Evolutionary conservation across 2,329 filamentous ascomycete genomes (phyloP), one percentile per base, ranked within the genome.

Genomic region (Pseudogymnoascus sp.): DNA sequence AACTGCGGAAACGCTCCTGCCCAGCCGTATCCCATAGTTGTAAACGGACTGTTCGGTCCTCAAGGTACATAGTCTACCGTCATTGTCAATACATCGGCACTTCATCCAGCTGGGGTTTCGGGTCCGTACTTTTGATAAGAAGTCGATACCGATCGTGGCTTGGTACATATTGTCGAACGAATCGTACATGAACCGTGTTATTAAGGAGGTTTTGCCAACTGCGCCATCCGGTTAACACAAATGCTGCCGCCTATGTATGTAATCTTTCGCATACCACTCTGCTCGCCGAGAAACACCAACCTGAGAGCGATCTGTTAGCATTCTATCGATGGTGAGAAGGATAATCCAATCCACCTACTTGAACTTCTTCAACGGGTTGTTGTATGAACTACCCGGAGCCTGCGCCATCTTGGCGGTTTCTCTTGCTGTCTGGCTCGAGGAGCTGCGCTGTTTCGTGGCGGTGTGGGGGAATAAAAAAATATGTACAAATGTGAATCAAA

Each of bases 151-250:
- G 74, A 99, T 97, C 40, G 95, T 99, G 64, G 95, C 95, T 79
- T 99, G 95, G 80, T 99, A 99, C 83, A 93, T 97, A 80, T 96
- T 97, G 82, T 99, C 95, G 82, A 99, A 99, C 59, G 95, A 97
- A 79, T 99, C 95, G 83, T 99, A 99, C 95, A 99, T 99, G 83
- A 99, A 99, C 68, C 95, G 88, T 69, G 95, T 99, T 76, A 99
- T 99, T 72, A 99, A 81, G 66, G 95, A 99, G 34, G 95, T 99
- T 82, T 99, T 99, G 75, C 95, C 95, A 72, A 99, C 95, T 97
- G 76, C 66, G 67, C 59, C 56, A n/a, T 43, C 42, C 28, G 46
- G 59, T 42, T 40, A 65, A 70, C 61, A 72, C 68, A 59, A 63
- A 65, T 64, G 3, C 65, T 59, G 43, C 61, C 64, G 43, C 46